Conservation (phyloP, 2,329 filamentous ascomycete genomes). For the Apiospora saccharicola region DNA sequence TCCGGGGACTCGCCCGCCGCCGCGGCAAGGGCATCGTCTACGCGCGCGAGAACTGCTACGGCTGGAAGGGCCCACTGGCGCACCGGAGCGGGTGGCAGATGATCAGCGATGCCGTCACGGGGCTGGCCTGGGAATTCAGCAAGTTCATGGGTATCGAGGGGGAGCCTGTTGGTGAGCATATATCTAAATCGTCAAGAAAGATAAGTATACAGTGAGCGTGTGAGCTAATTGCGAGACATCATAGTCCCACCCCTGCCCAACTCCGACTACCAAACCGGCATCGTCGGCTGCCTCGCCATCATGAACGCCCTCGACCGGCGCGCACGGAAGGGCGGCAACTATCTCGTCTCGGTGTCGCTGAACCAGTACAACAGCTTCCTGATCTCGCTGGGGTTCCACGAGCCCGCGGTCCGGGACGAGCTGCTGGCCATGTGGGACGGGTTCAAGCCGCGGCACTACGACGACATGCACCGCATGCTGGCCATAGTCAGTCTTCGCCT, state of each 20-base stretch:
- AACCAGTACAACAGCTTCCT: slow-evolving; percentile 43
- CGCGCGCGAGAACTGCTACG: slow-evolving; percentile 61
- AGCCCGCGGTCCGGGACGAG: slow-evolving; percentile 33
- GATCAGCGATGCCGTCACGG: slow-evolving; percentile 54
- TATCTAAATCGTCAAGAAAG: no score
- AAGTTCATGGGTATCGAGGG: slow-evolving; percentile 37
- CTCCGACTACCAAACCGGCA: slow-evolving; percentile 48
- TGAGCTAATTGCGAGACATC: slow-evolving; percentile 36
- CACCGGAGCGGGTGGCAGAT: slow-evolving; percentile 60
- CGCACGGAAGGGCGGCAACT: slow-evolving; percentile 47
- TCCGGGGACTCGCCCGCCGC: slow-evolving; percentile 50
- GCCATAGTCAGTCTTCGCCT: slow-evolving; percentile 35
- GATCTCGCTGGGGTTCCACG: slow-evolving; percentile 40
- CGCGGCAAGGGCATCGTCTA: slow-evolving; percentile 53
- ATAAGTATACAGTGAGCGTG: no score
- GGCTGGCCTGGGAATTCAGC: slow-evolving; percentile 40
- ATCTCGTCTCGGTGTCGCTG: slow-evolving; percentile 42
- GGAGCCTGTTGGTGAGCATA: slow-evolving; percentile 33
- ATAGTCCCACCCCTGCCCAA: slow-evolving; percentile 43
- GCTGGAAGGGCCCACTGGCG: slow-evolving; percentile 56
- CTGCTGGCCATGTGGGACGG: slow-evolving; percentile 38
- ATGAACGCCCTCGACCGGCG: slow-evolving; percentile 50
- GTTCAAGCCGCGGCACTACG: slow-evolving; percentile 39
- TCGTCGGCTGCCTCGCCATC: slow-evolving; percentile 49
- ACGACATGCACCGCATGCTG: slow-evolving; percentile 42